A percentile compares a stretch with the other conserved stretches of the same genome.
Evolutionary conservation across 306 rosid species (phyloP).

Genomic region (Trifolium repens): DNA sequence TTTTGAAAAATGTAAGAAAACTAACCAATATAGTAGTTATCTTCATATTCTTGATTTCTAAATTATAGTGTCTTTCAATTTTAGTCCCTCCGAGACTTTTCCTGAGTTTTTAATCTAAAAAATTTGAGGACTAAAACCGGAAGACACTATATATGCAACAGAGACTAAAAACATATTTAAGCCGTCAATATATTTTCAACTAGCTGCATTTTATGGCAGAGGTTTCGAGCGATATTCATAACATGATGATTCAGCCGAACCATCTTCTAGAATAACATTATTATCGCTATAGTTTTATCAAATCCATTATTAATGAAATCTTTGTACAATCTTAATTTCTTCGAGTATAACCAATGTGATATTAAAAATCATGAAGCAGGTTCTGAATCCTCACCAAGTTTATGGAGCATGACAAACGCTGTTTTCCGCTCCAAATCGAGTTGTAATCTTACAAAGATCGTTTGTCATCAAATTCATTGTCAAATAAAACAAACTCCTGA

Average conservation of each 20-base stretch:
- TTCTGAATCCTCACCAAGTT: conserved; percentile 37
- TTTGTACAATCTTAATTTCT: not conserved
- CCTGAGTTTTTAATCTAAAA: not conserved
- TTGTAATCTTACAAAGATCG: not conserved
- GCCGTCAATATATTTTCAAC: not conserved
- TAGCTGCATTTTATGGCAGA: no score
- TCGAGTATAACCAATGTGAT: not conserved
- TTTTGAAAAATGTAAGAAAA: conserved; percentile 50
- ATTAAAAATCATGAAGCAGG: conserved; percentile 36
- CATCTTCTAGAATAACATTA: no score
- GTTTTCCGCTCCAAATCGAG: conserved; percentile 14
- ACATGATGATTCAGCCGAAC: no score
- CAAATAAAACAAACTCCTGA: conserved; percentile 34
- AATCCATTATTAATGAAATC: not conserved
- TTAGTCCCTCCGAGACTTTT: not conserved
- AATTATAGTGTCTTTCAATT: not conserved
- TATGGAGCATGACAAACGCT: not conserved
- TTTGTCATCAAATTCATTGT: conserved; percentile 1
- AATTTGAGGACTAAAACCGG: not conserved
- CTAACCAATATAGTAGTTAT: conserved; percentile 49
- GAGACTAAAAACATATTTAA: not conserved
- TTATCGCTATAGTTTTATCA: not conserved
- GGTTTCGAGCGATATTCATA: no score
- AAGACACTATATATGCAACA: no score
- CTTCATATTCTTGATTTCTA: not conserved